phyloP scores from a whole-genome alignment of 768 basidiomycete species.

The Phallus indusiatus region DNA sequence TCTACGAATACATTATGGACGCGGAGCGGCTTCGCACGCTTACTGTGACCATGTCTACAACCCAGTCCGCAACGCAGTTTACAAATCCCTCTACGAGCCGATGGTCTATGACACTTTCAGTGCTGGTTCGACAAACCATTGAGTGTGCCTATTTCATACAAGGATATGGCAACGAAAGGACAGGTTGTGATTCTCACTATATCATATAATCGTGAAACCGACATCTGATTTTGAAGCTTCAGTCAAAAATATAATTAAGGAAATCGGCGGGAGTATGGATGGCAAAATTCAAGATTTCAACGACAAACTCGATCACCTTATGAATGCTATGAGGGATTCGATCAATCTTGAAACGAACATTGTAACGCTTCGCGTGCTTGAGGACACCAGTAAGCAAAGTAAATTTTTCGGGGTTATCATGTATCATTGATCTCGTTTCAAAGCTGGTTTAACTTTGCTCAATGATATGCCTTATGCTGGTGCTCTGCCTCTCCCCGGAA shows the following conservation, averaged over 20 bases:
- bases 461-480: not conserved
- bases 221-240: not conserved
- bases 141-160: conserved; percentile 24
- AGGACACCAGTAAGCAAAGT: not conserved
- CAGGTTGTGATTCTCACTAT: not conserved
- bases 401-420: not conserved
- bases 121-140: conserved; percentile 18
- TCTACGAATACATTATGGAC: not conserved
- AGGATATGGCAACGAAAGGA: conserved; percentile 16
- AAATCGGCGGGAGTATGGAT: not conserved
- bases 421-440: not conserved
- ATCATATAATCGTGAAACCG: not conserved
- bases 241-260: not conserved
- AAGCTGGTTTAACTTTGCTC: not conserved
- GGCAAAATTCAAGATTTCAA: not conserved
- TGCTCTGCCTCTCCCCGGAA: not conserved
- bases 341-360: not conserved
- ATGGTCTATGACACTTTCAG: not conserved
- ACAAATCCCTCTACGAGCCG: too few species aligned
- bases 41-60: too few species aligned
- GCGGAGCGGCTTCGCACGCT: not conserved
- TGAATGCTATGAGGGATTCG: not conserved
- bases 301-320: not conserved
- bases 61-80: too few species aligned
- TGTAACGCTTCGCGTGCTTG: not conserved